Percentiles rank a stretch among this genome's conserved stretches.
These are phyloP conservation scores for Ceratobasidium theobromae DNA, from an alignment of 1,284 basidiomycete genomes.

Conservation along the genomic window DNA sequence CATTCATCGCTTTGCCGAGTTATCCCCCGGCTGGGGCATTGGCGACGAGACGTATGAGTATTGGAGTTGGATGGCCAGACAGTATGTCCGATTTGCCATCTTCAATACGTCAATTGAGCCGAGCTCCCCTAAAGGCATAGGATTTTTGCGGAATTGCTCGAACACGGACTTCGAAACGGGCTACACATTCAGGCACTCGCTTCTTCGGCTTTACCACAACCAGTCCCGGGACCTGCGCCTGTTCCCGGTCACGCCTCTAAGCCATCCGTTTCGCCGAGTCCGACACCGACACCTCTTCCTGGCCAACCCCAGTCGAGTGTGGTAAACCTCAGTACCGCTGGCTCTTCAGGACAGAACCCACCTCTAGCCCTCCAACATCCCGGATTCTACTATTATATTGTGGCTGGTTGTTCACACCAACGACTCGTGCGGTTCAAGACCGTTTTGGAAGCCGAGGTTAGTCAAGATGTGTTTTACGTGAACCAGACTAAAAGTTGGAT, in stretches of 20 bases:
- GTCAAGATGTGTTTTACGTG: conserved; percentile 37
- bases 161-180: conserved; percentile 71
- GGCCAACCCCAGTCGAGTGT: neutral
- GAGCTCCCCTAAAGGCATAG: conserved; percentile 61
- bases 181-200: conserved; percentile 64
- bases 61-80: conserved; percentile 94
- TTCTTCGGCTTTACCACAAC: conserved; percentile 36
- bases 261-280: conserved; percentile 38
- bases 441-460: conserved; percentile 60
- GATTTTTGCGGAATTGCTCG: conserved; percentile 83
- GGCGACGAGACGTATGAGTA: conserved; percentile 97
- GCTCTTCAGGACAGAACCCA: conserved; percentile 42
- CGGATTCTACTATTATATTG: conserved; percentile 88
- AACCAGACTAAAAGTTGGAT: neutral
- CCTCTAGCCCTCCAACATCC: conserved; percentile 74
- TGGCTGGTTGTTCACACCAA: conserved; percentile 78
- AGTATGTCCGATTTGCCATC: too few species aligned
- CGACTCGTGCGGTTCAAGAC: conserved; percentile 66
- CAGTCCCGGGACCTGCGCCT: neutral
- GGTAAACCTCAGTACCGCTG: neutral
- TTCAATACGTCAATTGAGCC: neutral
- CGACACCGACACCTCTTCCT: conserved; percentile 42
- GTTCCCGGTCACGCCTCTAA: neutral
- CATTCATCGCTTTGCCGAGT: conserved; percentile 80
- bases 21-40: conserved; percentile 92